Percentiles rank a stretch among this genome's conserved stretches.
phyloP scores from a whole-genome alignment of 257 asterid genomes.

The Ocimum tenuiflorum region DNA sequence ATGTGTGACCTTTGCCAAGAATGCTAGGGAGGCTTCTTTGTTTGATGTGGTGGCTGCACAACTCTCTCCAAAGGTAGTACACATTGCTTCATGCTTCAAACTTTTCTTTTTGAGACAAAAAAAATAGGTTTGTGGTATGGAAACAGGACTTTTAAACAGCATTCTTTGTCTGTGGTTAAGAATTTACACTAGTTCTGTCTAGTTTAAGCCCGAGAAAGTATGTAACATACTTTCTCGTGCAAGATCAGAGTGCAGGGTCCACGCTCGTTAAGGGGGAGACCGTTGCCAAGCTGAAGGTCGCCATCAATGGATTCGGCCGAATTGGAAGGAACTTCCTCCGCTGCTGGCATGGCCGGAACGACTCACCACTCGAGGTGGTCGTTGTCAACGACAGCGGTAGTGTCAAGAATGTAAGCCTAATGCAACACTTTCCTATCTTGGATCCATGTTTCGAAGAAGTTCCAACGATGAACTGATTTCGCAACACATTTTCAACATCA shows the following conservation, averaged over 20 bases:
- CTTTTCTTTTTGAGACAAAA: no score
- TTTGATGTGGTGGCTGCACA: slow-evolving; percentile 63
- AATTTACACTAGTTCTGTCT: no score
- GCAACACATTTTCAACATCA: slow-evolving; percentile 13
- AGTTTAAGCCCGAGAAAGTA: no score
- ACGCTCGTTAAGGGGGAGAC: slow-evolving; percentile 58
- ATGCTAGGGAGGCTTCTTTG: slow-evolving; percentile 47
- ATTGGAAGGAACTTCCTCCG: slow-evolving; percentile 94
- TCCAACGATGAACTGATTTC: no score
- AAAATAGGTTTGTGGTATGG: no score
- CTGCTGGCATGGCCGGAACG: slow-evolving; percentile 93
- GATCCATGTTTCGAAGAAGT: no score
- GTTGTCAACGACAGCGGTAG: slow-evolving; percentile 90
- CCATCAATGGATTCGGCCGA: slow-evolving; percentile 88
- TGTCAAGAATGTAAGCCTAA: slow-evolving; percentile 65
- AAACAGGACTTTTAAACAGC: no score
- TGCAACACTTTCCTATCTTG: no score
- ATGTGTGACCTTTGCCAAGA: slow-evolving; percentile 46
- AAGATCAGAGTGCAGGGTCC: slow-evolving; percentile 57
- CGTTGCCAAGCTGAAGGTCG: slow-evolving; percentile 81
- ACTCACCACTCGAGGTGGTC: slow-evolving; percentile 83
- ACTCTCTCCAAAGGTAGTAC: slow-evolving; percentile 53
- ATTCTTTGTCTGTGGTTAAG: no score
- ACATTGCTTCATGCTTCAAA: no score
- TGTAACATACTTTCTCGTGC: neutral